Evolutionary conservation across 2,329 filamentous ascomycete genomes (phyloP), one percentile per base, ranked within the genome.

Genomic region (Aspergillus terreus): DNA sequence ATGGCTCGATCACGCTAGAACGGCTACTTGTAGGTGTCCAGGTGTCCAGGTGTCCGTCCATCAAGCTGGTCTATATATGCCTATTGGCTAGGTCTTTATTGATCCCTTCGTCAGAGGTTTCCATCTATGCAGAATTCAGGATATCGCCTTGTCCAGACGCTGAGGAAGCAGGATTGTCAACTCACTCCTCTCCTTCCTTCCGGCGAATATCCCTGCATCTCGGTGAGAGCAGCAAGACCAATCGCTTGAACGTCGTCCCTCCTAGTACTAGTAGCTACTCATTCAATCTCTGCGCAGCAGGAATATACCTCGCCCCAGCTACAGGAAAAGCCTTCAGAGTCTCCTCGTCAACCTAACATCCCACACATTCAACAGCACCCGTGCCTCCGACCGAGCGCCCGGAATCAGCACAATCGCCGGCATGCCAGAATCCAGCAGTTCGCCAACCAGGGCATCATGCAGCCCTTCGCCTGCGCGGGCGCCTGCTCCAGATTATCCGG

Each of bases 401-500:
- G 64, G 57, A 38, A 72, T 62, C 0, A 67, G 64, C 2, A 73
- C 55, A 30, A 68, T 47, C 14, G 62, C 67, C 19, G 80, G 80
- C 76, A 81, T 76, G 36, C 79, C 82, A 5, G 78, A 1, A 83
- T 68, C 86, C 87, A 91, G 90, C 2, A 17, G 17, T 17, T 72
- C 10, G 85, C 86, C 33, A 90, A 72, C 69, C 90, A 86, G 2
- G 78, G 78, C 2, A 81, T 63, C 1, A 82, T 86, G 63, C 77
- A 81, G 0, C 78, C 77, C 70, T 87, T 88, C 59, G 74, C 17
- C 17, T 2, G 17, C 17, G 17, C 17, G n/a, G n/a, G 17, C 17
- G 17, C 17, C 17, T 17, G 17, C 74, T 78, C 73, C 60, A 90
- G 86, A 55, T 81, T 82, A 7, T 79, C 84, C 1, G 77, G 73